Conservation (phyloP, 2,329 filamentous ascomycete genomes). For the Sporothrix protearum region DNA sequence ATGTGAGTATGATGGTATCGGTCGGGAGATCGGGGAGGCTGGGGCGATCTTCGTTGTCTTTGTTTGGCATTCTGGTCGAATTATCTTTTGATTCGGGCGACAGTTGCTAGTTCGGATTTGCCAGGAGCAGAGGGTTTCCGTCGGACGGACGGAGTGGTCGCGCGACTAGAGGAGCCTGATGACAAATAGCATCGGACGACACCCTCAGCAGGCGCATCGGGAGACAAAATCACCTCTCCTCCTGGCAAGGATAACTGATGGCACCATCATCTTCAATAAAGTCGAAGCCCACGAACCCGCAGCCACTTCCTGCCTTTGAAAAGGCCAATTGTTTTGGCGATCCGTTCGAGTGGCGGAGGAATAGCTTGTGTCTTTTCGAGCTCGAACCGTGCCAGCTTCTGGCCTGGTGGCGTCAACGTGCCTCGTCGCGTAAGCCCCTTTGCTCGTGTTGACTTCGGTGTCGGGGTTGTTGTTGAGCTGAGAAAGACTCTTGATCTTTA, state of each 20-base stretch:
- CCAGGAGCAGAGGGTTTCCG: background rate
- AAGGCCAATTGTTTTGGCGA: slow-evolving; percentile 10
- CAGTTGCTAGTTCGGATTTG: background rate
- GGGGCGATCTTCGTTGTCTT: background rate
- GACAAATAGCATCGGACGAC: background rate
- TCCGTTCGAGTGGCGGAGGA: slow-evolving; percentile 7
- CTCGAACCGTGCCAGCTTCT: slow-evolving; percentile 16
- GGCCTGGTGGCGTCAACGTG: slow-evolving; percentile 6
- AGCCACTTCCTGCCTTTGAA: slow-evolving; percentile 21
- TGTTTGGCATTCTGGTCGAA: background rate
- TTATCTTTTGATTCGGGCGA: background rate
- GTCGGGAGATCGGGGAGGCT: background rate
- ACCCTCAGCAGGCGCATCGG: background rate
- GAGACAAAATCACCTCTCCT: background rate
- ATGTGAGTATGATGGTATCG: background rate
- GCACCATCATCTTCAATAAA: slow-evolving; percentile 15
- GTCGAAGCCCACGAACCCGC: slow-evolving; percentile 13
- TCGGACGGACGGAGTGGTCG: background rate
- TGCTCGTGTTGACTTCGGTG: background rate
- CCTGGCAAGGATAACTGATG: background rate
- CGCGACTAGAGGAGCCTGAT: background rate
- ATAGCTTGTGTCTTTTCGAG: slow-evolving; percentile 10
- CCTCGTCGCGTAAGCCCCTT: background rate
- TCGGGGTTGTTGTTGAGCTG: slow-evolving; percentile 28
- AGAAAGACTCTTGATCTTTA: slow-evolving; percentile 36